Evolutionary conservation across 2,329 filamentous ascomycete genomes (phyloP), one percentile per base, ranked within the genome.

Genomic region (Davidsoniella eucalypti): DNA sequence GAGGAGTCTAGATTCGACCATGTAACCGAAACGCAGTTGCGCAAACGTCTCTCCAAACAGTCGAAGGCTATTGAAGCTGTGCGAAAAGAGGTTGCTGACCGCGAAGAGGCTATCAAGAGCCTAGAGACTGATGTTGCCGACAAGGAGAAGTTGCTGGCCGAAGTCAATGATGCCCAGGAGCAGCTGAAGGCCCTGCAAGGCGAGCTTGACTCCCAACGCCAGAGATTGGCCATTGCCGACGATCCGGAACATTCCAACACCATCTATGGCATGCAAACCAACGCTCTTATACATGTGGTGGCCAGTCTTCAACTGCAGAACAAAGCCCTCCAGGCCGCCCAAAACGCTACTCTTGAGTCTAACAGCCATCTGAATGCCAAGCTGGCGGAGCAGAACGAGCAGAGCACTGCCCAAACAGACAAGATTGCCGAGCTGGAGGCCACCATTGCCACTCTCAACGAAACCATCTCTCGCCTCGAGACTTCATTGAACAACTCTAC

Each of bases 11-110:
- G 83, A 83, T 0, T 79, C 76, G 18, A 82, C 74, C 59, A 88
- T 84, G 62, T 86, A 73, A 1, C 87, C 85, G 57, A 78, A 83
- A 54, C 72, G 70, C 51, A 88, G 71, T 58, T 85, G 82, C 14
- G 76, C 68, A 50, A 74, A 65, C 53, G 93, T 87, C 58, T 90
- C 72, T 59, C 76, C 62, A 55, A 87, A 86, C 52, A 86, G 85
- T 39, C 84, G 71, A 70, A 93, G 78, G 3, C 87, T 86, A 71
- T 92, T 92, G n/a, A 85, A 82, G 55, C 83, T 85, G 69, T 94
- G 93, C 49, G 87, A 69, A 59, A 87, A 72, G 7, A 87, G 90
- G 60, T 98, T 96, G 1, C 92, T 90, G 0, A 92, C 92, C 47
- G 98, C 90, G 60, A 90, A 96, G 6, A 88, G 87, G 4, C 51